Evolutionary conservation across 768 basidiomycete species (phyloP), one percentile per base, ranked within the genome.

Genomic region (Zangia roseola): DNA sequence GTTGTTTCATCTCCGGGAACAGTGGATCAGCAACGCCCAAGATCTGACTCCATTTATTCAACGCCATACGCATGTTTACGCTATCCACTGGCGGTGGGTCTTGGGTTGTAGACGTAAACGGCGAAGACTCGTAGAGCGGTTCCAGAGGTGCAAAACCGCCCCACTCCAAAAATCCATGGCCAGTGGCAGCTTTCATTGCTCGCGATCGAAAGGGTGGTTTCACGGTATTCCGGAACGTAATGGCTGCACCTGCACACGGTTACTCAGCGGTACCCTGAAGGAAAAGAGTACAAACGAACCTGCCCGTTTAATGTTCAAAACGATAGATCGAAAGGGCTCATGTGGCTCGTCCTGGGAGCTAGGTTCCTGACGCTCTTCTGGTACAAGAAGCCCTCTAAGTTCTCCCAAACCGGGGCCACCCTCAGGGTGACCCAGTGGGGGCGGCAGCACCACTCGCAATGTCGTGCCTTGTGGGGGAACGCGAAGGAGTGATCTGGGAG

Each of bases 401-500:
- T 71, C 69, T 24, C 59, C 58, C 40, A 72, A 47, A 10, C 69
- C 65, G 13, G 59, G 57, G 36, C 72, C 72, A 8, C 73, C 73
- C 3, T 63, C 61, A 0, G 54, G 57, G 6, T 49, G 49, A 28
- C 50, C 47, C 20, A 54, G 31, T 6, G 42, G 35, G 19, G 65
- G 48, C 7, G 69, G 69, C 4, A 68, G 60, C 4, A 45, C 49
- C n/a, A 74, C 62, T 19, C 63, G 59, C 17, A 74, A 45, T 10
- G 54, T 60, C 20, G 51, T 63, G 8, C 72, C 70, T n/a, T 46
- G 45, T 13, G 47, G 35, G 33, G 70, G 60, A 20, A 82, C 57
- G 6, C 66, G 67, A 33, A 68, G 48, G 25, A 72, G 57, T 0
- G 79, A 75, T 17, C 65, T 65, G 4, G 74, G 67, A 25, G 78